Base-by-base conservation (phyloP, 2,329 filamentous ascomycete genomes). In the Camillea tinctor region DNA sequence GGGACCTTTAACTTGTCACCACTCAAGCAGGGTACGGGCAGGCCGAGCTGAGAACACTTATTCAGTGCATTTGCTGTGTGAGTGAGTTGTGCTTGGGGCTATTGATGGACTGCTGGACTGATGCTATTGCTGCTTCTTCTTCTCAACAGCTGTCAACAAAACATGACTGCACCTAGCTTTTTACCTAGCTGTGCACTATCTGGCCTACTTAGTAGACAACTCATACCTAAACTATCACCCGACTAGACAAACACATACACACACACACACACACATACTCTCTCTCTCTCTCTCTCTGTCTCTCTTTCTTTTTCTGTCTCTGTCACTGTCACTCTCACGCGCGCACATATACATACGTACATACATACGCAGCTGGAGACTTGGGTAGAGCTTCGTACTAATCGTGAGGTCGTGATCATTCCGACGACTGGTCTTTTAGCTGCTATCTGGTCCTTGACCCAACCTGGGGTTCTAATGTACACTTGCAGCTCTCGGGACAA, bases 381-480 rank as follows among this genome's bases (percentile, higher is more conserved):
- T 56, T 49, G 53, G n/a, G 20, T 50, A 13, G n/a, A 26, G 21
- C 21, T 50, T 49, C 50, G 30, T 30, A 24, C 13, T 23, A 26
- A 50, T 49, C 24, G 21, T 23, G 11, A 50, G 19, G 17, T 54
- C 24, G 24, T 56, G 15, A 54, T 48, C 26, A 55, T 62, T 48
- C 48, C 30, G 57, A 55, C 58, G 53, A 60, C 60, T 63, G 56
- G 59, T 61, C 58, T 59, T 55, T 59, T 63, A 64, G 61, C 64
- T 58, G 56, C 60, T 52, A 55, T 66, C 52, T 60, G 60, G 63
- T 59, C 58, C 58, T 63, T 57, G 26, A 51, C 59, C 58, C 61
- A 54, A 55, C 55, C 59, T 57, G 60, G 65, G 62, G 63, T 60
- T 68, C 66, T 79, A 75, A 69, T 74, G 69, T 79, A 78, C 75